Conservation (phyloP, 345 rosid genomes). For the Camelina sativa region DNA sequence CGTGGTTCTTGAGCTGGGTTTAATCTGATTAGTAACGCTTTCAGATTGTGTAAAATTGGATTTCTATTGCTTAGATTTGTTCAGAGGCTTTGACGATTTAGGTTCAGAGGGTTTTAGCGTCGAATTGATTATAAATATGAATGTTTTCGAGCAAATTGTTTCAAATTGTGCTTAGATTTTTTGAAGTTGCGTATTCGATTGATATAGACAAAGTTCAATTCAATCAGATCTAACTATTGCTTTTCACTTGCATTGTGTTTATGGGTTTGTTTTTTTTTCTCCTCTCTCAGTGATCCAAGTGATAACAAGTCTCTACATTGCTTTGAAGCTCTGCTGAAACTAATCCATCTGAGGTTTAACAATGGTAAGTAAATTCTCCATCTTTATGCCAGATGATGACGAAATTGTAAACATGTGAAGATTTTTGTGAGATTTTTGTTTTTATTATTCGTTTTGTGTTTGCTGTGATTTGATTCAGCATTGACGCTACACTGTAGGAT, state of each 20-base stretch:
- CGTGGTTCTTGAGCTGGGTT: neutral
- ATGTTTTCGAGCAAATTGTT: neutral
- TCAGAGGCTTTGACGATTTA: slow-evolving; percentile 14
- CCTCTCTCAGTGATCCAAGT: slow-evolving; percentile 16
- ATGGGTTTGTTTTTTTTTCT: neutral
- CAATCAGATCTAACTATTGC: slow-evolving; percentile 31
- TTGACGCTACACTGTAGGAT: neutral
- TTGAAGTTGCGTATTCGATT: slow-evolving; percentile 14
- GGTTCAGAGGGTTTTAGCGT: neutral
- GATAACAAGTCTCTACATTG: neutral
- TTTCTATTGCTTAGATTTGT: slow-evolving; percentile 19
- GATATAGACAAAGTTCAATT: neutral
- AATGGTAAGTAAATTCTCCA: slow-evolving; percentile 44
- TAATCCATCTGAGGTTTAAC: slow-evolving; percentile 15
- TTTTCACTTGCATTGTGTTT: slow-evolving; percentile 36
- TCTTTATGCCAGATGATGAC: neutral
- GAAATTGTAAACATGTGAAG: neutral
- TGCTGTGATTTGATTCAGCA: slow-evolving; percentile 12
- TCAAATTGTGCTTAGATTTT: neutral
- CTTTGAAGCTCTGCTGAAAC: slow-evolving; percentile 28
- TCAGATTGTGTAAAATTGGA: neutral
- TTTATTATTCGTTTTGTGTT: neutral
- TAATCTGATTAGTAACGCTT: neutral
- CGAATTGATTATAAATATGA: slow-evolving; percentile 13
- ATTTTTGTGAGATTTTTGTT: slow-evolving; percentile 11